A percentile compares a stretch with the other conserved stretches of the same genome.
Evolutionary conservation across 306 rosid genomes (phyloP).

Genomic region (Vigna hirtella): DNA sequence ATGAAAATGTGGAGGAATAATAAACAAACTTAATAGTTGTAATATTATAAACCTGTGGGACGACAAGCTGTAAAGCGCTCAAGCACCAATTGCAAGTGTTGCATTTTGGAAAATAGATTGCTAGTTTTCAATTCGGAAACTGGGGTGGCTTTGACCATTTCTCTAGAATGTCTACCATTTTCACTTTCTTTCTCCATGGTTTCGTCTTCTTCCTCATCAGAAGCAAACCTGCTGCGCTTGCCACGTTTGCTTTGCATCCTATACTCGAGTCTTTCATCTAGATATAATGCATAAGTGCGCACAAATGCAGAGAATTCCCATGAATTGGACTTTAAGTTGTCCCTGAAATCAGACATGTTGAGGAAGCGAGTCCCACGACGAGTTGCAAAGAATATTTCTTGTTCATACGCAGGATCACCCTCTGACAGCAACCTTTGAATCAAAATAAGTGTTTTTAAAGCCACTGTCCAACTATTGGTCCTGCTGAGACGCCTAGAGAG

Average conservation of each 20-base stretch:
- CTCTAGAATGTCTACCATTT: conserved; percentile 2
- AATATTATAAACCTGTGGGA: conserved; percentile 71
- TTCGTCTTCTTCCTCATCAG: conserved; percentile 61
- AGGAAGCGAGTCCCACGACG: conserved; percentile 82
- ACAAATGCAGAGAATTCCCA: conserved; percentile 84
- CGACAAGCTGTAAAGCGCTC: conserved; percentile 88
- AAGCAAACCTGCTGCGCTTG: conserved; percentile 56
- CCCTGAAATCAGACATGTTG: conserved; percentile 82
- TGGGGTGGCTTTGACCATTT: conserved; percentile 50
- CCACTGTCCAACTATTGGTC: conserved; percentile 83
- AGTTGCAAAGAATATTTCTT: conserved; percentile 86
- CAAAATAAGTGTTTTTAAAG: conserved; percentile 71
- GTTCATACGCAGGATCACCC: conserved; percentile 83
- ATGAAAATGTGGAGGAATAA: background rate
- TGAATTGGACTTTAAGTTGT: conserved; percentile 12
- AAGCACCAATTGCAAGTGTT: conserved; percentile 82
- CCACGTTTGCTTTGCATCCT: conserved; percentile 80
- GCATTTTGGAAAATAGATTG: conserved; percentile 68
- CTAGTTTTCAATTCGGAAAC: conserved; percentile 61
- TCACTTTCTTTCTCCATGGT: conserved; percentile 21
- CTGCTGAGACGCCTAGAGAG: conserved; percentile 71
- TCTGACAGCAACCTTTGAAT: conserved; percentile 74
- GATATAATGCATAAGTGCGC: conserved; percentile 77
- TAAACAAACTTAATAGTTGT: background rate
- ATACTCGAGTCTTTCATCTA: conserved; percentile 83